Percentiles rank a stretch among this genome's conserved stretches.
Conservation (phyloP, 768 basidiomycete genomes). For the Leucogyrophana mollusca region DNA sequence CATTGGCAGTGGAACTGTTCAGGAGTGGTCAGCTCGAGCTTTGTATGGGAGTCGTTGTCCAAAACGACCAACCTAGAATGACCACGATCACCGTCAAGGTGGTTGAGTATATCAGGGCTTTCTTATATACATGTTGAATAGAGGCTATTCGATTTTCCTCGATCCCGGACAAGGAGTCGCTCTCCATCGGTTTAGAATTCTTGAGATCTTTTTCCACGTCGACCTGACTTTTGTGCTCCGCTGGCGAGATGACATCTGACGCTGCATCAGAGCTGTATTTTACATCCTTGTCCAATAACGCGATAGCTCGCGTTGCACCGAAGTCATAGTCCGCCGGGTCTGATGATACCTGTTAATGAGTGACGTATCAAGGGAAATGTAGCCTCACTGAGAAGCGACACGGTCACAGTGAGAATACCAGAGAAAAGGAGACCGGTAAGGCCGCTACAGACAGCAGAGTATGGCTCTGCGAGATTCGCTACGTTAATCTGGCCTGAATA, state of each 20-base stretch:
- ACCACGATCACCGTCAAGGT: constrained; percentile 32
- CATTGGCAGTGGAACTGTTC: constrained; percentile 36
- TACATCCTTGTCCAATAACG: constrained; percentile 23
- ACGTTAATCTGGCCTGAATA: constrained; percentile 33
- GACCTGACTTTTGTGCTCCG: neutral
- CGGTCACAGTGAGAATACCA: constrained; percentile 32
- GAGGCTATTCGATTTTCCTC: constrained; percentile 12
- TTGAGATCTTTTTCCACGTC: constrained; percentile 17
- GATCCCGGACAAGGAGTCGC: neutral
- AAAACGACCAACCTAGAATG: constrained; percentile 27
- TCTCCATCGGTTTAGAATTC: neutral
- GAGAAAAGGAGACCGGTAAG: constrained; percentile 37
- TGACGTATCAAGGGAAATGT: neutral
- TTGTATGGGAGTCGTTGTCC: too few relatives aligned
- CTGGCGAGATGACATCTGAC: neutral
- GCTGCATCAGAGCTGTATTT: neutral
- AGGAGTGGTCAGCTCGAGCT: constrained; percentile 1
- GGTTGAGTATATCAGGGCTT: constrained; percentile 32
- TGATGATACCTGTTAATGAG: constrained; percentile 8
- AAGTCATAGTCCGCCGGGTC: constrained; percentile 40
- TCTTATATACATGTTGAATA: constrained; percentile 29
- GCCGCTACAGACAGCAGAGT: constrained; percentile 39
- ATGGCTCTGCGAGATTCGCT: constrained; percentile 35
- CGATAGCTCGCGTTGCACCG: constrained; percentile 33
- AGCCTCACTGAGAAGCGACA: constrained; percentile 34